Base-by-base conservation (phyloP, 768 basidiomycete species). In the Lentinula sp. region DNA sequence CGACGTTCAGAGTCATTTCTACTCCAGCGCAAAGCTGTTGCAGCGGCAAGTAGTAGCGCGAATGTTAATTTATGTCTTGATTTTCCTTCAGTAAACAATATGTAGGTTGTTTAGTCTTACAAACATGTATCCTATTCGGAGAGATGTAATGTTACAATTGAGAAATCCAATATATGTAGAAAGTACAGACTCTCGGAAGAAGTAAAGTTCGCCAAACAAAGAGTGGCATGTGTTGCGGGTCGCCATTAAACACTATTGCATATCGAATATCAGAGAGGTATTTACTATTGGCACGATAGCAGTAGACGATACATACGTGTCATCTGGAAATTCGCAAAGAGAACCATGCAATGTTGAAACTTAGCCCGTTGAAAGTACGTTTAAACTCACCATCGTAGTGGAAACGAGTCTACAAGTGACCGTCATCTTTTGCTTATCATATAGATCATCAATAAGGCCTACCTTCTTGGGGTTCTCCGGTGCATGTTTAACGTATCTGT, bases 391-490 rank as follows among this genome's bases (percentile, higher is more conserved):
- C 90, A 65, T 93, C 86, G 71, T 91, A 93, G 69, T 87, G 84
- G 76, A 91, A 93, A 51, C 81, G 83, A 20, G 91, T 91, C 90
- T 92, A 62, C 45, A 37, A 23, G 32, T 59, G 46, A 39, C 57
- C 36, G 48, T 51, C 41, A 64, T 60, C 49, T 59, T 66, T 52
- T 46, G 68, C 59, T 52, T 59, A 20, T 32, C 36, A 55, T 59
- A 56, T 23, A 20, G 18, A 23, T 42, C 48, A 69, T 81, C 42
- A 43, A 16, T 13, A n/a, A n/a, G 16, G 42, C 13, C 16, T 63
- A 89, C 91, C 84, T 92, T 90, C 84, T 93, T 93, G 15, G 91
- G 91, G 73, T 91, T 90, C 46, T 88, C 84, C 4, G 92, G 92
- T 7, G 91, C 92, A 59, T 78, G 81, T 46, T 78, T 74, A 43